Conservation (phyloP, 495 filamentous ascomycete genomes). For the Ascobolus immersus region DNA sequence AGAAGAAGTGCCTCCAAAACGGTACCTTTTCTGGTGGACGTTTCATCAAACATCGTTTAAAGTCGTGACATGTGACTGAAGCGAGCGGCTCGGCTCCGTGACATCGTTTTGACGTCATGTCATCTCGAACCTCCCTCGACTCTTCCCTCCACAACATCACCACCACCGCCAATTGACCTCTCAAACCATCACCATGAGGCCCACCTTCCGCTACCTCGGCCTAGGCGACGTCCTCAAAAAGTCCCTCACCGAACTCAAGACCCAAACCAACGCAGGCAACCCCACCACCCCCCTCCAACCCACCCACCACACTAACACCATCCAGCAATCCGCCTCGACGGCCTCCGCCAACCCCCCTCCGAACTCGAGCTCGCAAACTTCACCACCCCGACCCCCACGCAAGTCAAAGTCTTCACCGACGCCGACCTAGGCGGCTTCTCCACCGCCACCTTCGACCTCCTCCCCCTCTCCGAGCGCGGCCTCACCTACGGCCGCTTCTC, state of each 20-base stretch:
- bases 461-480: slow-evolving; percentile 17
- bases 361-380: slow-evolving; percentile 39
- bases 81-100: no score
- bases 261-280: slow-evolving; percentile 31
- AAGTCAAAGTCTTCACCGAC: slow-evolving; percentile 69
- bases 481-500: slow-evolving; percentile 44
- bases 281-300: not conserved
- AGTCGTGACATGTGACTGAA: no score
- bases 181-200: slow-evolving; percentile 10
- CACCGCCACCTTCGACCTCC: slow-evolving; percentile 40
- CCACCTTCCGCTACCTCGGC: slow-evolving; percentile 9
- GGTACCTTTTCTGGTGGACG: no score
- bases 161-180: no score
- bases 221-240: slow-evolving; percentile 31
- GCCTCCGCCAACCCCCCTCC: slow-evolving; percentile 26
- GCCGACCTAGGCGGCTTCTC: slow-evolving; percentile 68
- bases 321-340: slow-evolving; percentile 24
- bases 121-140: no score
- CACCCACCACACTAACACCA: not conserved
- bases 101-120: no score
- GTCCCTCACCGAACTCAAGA: slow-evolving; percentile 38
- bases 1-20: no score
- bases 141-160: no score
- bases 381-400: slow-evolving; percentile 25
- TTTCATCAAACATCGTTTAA: no score